Evolutionary conservation across 306 rosid species (phyloP), one percentile per base, ranked within the genome.

Genomic region (Hylodesmum podocarpum): DNA sequence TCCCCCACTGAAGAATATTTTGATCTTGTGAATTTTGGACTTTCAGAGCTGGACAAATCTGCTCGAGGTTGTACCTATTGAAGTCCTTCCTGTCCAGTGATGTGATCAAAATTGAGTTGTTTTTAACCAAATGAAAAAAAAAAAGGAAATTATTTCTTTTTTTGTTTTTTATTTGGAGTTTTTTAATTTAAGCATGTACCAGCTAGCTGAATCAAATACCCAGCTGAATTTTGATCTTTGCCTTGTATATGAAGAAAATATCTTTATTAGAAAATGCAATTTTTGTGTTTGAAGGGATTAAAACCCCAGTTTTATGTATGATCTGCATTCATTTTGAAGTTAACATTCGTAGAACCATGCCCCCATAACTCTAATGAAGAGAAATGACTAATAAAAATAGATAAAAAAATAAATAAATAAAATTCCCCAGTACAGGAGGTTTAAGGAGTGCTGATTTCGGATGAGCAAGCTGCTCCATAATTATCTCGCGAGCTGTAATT

Each of bases 211-310:
- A 73, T n/a, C 36, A 27, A 29, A 40, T 9, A 18, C 75, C 28
- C 31, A 47, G 71, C 15, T 43, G 24, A 25, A 47, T 37, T 39
- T 54, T 73, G 13, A 18, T 44, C 53, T 14, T 51, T 63, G 34
- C 67, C 57, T 14, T 79, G 59, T 19, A 70, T 25, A 4, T 78
- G 33, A 71, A 71, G 57, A 70, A 54, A 19, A 43, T 3, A 2
- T 36, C 29, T 34, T 78, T 12, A 43, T 55, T 43, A 43, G 76
- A 78, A 46, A 69, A 59, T 43, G 70, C n/a, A 62, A 41, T 47
- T 16, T 43, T 27, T 27, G 25, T 7, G 11, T 66, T 40, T 66
- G 58, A 39, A 19, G 28, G 5, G 27, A 40, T n/a, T n/a, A n/a
- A n/a, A n/a, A n/a, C n/a, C n/a, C n/a, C n/a, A n/a, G n/a, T 72